Conservation (phyloP, 768 basidiomycete genomes). For the Mycena leptocephala region DNA sequence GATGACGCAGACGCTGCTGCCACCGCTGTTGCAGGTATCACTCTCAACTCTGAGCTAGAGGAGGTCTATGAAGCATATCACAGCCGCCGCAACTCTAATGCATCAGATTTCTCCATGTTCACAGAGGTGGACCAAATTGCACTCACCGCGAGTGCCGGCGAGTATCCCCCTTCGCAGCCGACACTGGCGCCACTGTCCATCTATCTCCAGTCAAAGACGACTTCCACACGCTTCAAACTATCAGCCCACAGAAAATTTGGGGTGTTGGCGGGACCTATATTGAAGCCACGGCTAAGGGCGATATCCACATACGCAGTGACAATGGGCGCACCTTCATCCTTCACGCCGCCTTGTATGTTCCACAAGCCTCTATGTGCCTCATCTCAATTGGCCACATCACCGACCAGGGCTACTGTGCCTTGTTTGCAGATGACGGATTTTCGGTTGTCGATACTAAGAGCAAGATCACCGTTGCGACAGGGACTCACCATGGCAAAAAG, state of each 20-base stretch:
- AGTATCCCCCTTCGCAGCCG: conserved; percentile 16
- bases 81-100: conserved; percentile 4
- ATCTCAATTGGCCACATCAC: conserved; percentile 33
- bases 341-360: conserved; percentile 34
- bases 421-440: conserved; percentile 22
- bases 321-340: conserved; percentile 9
- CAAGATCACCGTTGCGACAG: conserved; percentile 4
- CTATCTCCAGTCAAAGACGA: conserved; percentile 32
- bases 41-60: background rate
- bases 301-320: background rate
- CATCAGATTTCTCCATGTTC: background rate
- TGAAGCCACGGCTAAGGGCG: conserved; percentile 32
- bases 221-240: conserved; percentile 29
- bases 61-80: background rate
- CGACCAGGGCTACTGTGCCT: background rate
- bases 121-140: background rate
- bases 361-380: conserved; percentile 33
- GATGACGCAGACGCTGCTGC: background rate
- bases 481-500: background rate
- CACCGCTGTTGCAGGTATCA: background rate
- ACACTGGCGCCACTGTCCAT: conserved; percentile 29
- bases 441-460: background rate
- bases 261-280: conserved; percentile 37
- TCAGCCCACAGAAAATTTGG: conserved; percentile 22
- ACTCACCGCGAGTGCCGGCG: background rate